Evolutionary conservation across 2,329 filamentous ascomycete genomes (phyloP), one percentile per base, ranked within the genome.

Genomic region (Exophiala aquamarina): DNA sequence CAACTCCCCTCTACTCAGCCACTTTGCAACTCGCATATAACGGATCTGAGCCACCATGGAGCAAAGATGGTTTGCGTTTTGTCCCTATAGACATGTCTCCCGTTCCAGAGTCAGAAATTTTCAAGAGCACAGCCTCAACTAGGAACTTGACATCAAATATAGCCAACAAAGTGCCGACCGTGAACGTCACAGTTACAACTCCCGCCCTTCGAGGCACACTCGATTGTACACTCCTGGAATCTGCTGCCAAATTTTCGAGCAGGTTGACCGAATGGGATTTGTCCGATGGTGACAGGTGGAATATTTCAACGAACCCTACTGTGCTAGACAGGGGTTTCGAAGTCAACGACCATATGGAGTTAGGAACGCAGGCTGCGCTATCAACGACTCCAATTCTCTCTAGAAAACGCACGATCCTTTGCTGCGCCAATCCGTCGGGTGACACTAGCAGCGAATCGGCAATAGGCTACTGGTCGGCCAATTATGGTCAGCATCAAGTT

Each of bases 51-150:
- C 57, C 58, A 1, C 21, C 20, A 4, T 62, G 59, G 59, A 60
- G 56, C 32, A 49, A 38, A 9, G 52, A 62, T 34, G 56, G 55
- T 1, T 61, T 56, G 59, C 58, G 56, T 21, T 62, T 62, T 37
- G 55, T 59, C 18, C 60, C 59, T 17, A n/a, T 60, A 9, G 32
- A 46, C 29, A 15, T 49, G 8, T 29, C 47, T 3, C 13, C 19
- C 1, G 15, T 47, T 7, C 9, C 21, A 13, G 43, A 38, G 4
- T 36, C 32, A 4, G n/a, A n/a, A 3, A 44, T 38, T 31, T 39
- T 29, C 32, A 29, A 23, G 17, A 26, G 26, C 11, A 44, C 36
- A 23, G 19, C 38, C 2, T 33, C 23, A 3, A 41, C 29, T 8
- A 35, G 41, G 21, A 37, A 13, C 19, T 18, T 29, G 9, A 11